These are phyloP conservation scores for Zoysia pacifica DNA, from an alignment of 176 grass and related monocot genomes.

Conservation along the genomic window DNA sequence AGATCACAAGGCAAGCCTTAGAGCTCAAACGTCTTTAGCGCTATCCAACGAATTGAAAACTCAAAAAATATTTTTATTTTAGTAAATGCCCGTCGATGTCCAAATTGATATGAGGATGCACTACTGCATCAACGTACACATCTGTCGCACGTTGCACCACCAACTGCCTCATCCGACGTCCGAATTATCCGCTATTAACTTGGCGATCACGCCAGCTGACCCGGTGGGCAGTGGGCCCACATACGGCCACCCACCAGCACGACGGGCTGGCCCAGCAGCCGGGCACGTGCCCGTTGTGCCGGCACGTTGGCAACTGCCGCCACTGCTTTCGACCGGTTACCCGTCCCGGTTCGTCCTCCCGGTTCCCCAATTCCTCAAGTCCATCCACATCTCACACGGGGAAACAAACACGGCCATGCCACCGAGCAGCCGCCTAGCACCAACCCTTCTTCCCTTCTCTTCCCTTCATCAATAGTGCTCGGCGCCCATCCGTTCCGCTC, in stretches of 20 bases:
- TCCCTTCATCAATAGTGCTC: conserved; percentile 28
- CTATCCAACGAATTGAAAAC: neutral
- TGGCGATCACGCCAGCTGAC: neutral
- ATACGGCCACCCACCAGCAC: neutral
- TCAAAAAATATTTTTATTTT: neutral
- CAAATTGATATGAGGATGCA: neutral
- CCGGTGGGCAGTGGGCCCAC: neutral
- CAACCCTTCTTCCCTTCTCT: conserved; percentile 26
- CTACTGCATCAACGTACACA: neutral
- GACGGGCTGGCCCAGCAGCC: neutral
- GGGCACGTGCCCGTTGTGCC: conserved; percentile 10
- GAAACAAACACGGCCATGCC: neutral
- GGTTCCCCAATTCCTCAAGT: neutral
- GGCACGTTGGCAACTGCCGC: neutral
- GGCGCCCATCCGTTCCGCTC: conserved; percentile 6
- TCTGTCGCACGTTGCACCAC: neutral
- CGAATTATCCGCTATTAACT: neutral
- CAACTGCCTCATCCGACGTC: neutral
- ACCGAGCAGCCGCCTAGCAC: neutral
- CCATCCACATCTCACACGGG: conserved; percentile 10
- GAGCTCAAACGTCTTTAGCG: neutral
- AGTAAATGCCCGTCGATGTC: neutral
- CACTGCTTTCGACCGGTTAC: conserved; percentile 38
- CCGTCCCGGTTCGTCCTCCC: conserved; percentile 66
- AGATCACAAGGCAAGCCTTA: neutral